A percentile compares a stretch with the other conserved stretches of the same genome.
Conservation (phyloP, 1,284 basidiomycete species). For the Coriolopsis trogii region DNA sequence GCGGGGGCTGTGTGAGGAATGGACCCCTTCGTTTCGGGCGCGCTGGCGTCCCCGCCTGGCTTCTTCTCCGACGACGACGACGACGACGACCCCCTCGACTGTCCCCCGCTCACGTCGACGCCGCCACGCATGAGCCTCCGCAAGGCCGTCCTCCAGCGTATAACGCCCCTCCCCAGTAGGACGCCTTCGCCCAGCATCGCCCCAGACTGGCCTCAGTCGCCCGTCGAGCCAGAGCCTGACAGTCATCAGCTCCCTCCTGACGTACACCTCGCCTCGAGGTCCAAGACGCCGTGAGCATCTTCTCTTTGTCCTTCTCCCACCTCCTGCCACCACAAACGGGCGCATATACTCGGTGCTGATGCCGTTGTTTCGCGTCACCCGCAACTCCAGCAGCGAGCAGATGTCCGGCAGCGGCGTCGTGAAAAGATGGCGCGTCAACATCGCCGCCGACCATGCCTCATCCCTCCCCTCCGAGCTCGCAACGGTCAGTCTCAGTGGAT, state of each 20-base stretch:
- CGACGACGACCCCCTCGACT: no score
- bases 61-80: no score
- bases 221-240: constrained; percentile 16
- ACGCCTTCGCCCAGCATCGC: constrained; percentile 23
- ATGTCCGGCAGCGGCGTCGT: constrained; percentile 21
- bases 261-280: constrained; percentile 15
- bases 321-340: not conserved
- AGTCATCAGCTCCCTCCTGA: constrained; percentile 10
- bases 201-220: constrained; percentile 23
- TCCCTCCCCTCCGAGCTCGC: constrained; percentile 21
- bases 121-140: constrained; percentile 23
- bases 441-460: constrained; percentile 16
- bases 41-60: no score
- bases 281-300: constrained; percentile 21
- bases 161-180: constrained; percentile 22
- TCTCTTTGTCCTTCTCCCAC: not conserved
- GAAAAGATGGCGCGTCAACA: constrained; percentile 25
- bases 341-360: constrained; percentile 3
- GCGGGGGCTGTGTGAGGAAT: not conserved
- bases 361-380: constrained; percentile 10
- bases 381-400: not conserved
- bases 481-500: constrained; percentile 16
- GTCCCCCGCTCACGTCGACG: not conserved
- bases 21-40: no score
- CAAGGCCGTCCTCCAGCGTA: constrained; percentile 27